Evolutionary conservation across 352 stramenopile genomes (phyloP).

Genomic region (Peronospora belbahrii): DNA sequence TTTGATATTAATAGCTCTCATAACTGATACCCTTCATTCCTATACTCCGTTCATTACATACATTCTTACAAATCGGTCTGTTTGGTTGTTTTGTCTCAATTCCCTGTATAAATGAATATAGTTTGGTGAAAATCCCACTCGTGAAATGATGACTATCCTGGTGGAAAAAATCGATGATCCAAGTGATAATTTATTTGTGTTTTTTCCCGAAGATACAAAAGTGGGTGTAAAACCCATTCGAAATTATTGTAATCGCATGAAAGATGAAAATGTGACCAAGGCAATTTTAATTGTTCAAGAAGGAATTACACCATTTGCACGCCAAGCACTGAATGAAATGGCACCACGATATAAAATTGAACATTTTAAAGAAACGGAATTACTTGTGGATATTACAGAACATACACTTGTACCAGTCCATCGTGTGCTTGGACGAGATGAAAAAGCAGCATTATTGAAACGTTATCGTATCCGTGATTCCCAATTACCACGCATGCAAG

Average conservation of each 20-base stretch:
- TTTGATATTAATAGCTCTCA: too few species aligned
- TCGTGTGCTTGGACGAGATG: constrained; percentile 92
- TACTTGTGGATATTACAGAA: constrained; percentile 99
- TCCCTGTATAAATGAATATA: too few species aligned
- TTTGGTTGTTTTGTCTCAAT: too few species aligned
- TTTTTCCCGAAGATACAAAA: constrained; percentile 99
- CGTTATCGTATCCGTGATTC: constrained; percentile 98
- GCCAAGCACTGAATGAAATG: constrained; percentile 95
- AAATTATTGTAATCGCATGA: constrained; percentile 95
- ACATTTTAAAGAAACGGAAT: constrained; percentile 98
- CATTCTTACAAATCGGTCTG: too few species aligned
- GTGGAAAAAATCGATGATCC: constrained; percentile 90
- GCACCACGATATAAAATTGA: constrained; percentile 88
- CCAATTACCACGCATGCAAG: constrained; percentile 98
- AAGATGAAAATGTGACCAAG: constrained; percentile 94
- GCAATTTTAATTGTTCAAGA: constrained; percentile 96
- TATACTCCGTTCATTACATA: too few species aligned
- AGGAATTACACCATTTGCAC: constrained; percentile 96
- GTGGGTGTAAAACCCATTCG: constrained; percentile 96
- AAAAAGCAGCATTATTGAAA: constrained; percentile 97
- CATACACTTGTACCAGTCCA: constrained; percentile 99
- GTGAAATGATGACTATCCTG: constrained; percentile 95
- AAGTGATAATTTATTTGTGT: constrained; percentile 96
- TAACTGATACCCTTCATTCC: too few species aligned
- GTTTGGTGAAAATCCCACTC: constrained; percentile 90